Conservation (phyloP, 1,284 basidiomycete species). For the Trametes versicolor region DNA sequence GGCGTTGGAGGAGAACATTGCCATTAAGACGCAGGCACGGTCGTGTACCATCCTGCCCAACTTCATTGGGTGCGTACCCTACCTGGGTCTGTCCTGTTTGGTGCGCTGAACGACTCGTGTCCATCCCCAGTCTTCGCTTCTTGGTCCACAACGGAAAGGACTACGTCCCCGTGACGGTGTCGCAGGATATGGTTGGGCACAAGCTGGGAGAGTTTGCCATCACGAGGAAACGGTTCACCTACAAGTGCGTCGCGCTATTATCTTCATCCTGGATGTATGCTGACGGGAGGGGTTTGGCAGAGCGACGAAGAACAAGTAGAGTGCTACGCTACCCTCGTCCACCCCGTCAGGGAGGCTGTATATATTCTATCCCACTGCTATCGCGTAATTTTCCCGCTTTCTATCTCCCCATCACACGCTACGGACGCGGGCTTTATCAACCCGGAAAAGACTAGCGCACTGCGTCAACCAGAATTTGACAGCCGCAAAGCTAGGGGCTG, state of each 20-base stretch:
- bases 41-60: constrained; percentile 95
- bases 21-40: constrained; percentile 91
- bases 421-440: not conserved
- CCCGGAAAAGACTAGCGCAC: no score
- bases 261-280: not conserved
- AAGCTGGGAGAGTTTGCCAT: constrained; percentile 96
- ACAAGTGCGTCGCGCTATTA: constrained; percentile 61
- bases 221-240: constrained; percentile 85
- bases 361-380: constrained; percentile 18
- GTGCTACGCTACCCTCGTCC: constrained; percentile 9
- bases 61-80: constrained; percentile 83
- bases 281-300: constrained; percentile 15
- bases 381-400: constrained; percentile 13
- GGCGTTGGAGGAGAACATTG: constrained; percentile 83
- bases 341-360: constrained; percentile 11
- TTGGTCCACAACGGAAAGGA: constrained; percentile 96
- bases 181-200: constrained; percentile 98
- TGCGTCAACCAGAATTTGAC: no score
- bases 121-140: constrained; percentile 73
- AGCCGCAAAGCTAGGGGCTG: no score
- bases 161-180: constrained; percentile 87
- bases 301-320: constrained; percentile 41
- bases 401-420: not conserved
- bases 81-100: not conserved
- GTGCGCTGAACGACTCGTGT: not conserved